These are phyloP conservation scores for Nemania bipapillata DNA, from an alignment of 2,329 filamentous ascomycete species.

Conservation along the genomic window DNA sequence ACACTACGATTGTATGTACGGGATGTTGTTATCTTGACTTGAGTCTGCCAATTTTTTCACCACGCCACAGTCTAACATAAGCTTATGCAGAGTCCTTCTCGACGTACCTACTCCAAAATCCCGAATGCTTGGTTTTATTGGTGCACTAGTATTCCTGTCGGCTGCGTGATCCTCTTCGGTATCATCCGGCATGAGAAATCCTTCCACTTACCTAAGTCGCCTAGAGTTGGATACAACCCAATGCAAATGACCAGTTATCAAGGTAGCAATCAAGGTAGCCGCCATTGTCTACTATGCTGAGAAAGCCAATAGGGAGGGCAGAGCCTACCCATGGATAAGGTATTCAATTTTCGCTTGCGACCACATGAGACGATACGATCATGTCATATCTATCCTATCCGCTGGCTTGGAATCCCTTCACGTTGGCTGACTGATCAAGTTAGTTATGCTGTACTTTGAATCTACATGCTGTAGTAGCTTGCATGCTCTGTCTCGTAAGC, in stretches of 20 bases:
- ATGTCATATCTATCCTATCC: neutral
- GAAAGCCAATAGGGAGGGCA: neutral
- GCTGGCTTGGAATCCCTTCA: neutral
- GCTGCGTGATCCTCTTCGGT: constrained; percentile 23
- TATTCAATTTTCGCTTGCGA: neutral
- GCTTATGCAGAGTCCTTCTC: constrained; percentile 16
- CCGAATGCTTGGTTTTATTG: constrained; percentile 2
- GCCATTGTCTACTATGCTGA: neutral
- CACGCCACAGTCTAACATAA: neutral
- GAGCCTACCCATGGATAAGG: neutral
- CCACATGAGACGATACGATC: neutral
- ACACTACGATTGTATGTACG: too few species aligned
- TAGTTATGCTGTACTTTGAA: neutral
- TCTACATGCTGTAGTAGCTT: neutral
- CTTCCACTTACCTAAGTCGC: neutral
- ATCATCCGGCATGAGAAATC: constrained; percentile 15
- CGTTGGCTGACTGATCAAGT: neutral
- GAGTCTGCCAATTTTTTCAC: neutral
- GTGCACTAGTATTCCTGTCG: constrained; percentile 1
- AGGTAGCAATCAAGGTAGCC: neutral
- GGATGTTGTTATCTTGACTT: too few species aligned
- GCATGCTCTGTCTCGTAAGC: neutral
- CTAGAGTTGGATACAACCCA: neutral
- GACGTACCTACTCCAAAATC: neutral
- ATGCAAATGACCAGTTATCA: neutral